phyloP scores from a whole-genome alignment of 2,329 filamentous ascomycete species.

The Aspergillus arachidicola region DNA sequence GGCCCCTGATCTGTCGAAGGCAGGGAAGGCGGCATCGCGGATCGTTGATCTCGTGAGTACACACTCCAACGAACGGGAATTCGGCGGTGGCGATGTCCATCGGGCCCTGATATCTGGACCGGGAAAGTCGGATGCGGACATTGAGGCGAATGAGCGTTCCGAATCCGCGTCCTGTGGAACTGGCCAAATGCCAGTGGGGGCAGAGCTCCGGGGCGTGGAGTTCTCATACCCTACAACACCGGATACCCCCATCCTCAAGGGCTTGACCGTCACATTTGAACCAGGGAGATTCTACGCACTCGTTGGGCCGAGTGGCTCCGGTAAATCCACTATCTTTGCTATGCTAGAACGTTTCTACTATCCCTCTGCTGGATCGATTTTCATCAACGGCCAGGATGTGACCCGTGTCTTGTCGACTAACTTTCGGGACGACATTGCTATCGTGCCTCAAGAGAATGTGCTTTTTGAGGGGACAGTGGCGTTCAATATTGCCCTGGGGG shows the following conservation, averaged over 20 bases:
- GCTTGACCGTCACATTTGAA: slow-evolving; percentile 56
- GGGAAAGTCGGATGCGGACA: background rate
- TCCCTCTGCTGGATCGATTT: slow-evolving; percentile 52
- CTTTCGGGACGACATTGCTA: slow-evolving; percentile 47
- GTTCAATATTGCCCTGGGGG: slow-evolving; percentile 49
- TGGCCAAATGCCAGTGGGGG: background rate
- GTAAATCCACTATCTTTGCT: slow-evolving; percentile 66
- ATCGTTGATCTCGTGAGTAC: slow-evolving; percentile 1
- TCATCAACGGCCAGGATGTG: slow-evolving; percentile 55
- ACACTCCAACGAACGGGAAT: background rate
- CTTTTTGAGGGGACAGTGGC: slow-evolving; percentile 50
- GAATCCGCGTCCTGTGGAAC: too few species aligned
- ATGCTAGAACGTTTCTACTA: slow-evolving; percentile 58
- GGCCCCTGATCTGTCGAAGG: slow-evolving; percentile 71
- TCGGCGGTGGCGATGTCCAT: background rate
- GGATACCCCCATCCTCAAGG: slow-evolving; percentile 60
- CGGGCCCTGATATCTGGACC: background rate
- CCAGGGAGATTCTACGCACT: slow-evolving; percentile 47
- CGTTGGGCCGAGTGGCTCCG: slow-evolving; percentile 70
- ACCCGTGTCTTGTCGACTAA: slow-evolving; percentile 36
- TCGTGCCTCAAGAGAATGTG: slow-evolving; percentile 51
- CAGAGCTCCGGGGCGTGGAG: background rate
- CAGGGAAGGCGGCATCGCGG: slow-evolving; percentile 32
- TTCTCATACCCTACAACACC: slow-evolving; percentile 1
- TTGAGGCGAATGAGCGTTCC: background rate